These are phyloP conservation scores for Sarocladium kiliense DNA, from an alignment of 2,329 filamentous ascomycete species.

Conservation along the genomic window DNA sequence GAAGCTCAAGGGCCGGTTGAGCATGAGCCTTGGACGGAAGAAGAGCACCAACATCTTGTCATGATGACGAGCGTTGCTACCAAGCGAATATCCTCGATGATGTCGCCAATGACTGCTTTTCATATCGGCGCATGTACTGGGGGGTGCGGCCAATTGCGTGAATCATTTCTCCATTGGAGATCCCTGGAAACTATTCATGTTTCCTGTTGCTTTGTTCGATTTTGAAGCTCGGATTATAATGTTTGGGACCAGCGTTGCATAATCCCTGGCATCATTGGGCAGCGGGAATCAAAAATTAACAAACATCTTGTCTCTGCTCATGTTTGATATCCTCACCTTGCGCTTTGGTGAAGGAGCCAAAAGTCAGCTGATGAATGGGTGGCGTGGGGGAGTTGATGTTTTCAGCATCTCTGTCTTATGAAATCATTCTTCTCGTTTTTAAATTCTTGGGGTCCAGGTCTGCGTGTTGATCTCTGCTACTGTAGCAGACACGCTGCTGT, in stretches of 20 bases:
- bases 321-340: background rate
- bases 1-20: constrained; percentile 61
- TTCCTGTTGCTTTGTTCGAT: background rate
- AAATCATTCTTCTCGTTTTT: too few species aligned
- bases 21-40: constrained; percentile 62
- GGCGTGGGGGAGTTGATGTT: background rate
- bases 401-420: too few species aligned
- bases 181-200: background rate
- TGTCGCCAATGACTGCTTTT: background rate
- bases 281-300: constrained; percentile 1
- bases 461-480: too few species aligned
- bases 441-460: background rate
- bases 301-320: background rate
- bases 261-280: constrained; percentile 8
- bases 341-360: background rate
- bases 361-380: background rate
- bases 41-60: constrained; percentile 53
- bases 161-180: background rate
- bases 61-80: constrained; percentile 11
- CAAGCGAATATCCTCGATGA: background rate
- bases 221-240: background rate
- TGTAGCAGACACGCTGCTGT: too few species aligned
- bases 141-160: background rate
- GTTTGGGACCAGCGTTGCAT: constrained; percentile 7
- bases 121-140: background rate